phyloP scores from a whole-genome alignment of 1,284 basidiomycete species.

The Sporisorium iseilematis-ciliati region DNA sequence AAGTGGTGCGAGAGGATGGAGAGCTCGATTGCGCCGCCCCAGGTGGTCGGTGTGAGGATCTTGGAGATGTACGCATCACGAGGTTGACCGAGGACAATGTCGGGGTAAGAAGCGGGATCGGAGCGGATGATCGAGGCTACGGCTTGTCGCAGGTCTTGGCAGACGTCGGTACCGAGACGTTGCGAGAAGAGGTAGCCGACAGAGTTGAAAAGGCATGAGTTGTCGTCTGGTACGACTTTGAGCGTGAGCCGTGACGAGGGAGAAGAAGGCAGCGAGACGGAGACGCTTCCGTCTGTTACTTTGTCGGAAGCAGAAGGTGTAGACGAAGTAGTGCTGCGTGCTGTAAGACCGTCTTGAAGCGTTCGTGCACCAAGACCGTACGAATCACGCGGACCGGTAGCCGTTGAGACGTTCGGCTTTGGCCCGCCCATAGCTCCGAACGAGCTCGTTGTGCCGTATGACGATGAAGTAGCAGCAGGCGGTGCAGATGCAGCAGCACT shows the following conservation, averaged over 20 bases:
- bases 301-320: not conserved
- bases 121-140: slow-evolving; percentile 37
- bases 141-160: slow-evolving; percentile 28
- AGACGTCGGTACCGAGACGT: slow-evolving; percentile 21
- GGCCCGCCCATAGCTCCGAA: slow-evolving; percentile 26
- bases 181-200: slow-evolving; percentile 38
- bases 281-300: slow-evolving; percentile 30
- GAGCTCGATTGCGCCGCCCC: slow-evolving; percentile 62
- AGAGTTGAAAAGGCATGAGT: slow-evolving; percentile 59
- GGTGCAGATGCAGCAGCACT: not conserved
- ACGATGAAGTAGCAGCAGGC: not conserved
- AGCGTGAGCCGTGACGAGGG: slow-evolving; percentile 26
- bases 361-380: slow-evolving; percentile 26
- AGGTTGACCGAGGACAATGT: slow-evolving; percentile 50
- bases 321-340: slow-evolving; percentile 6
- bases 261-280: slow-evolving; percentile 14
- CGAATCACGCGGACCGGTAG: slow-evolving; percentile 17
- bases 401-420: slow-evolving; percentile 23
- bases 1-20: slow-evolving; percentile 47
- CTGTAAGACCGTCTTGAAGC: slow-evolving; percentile 26
- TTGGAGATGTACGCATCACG: slow-evolving; percentile 40
- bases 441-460: slow-evolving; percentile 5
- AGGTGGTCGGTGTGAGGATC: slow-evolving; percentile 27
- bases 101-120: slow-evolving; percentile 38
- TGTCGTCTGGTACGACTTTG: slow-evolving; percentile 59